Percentiles rank a stretch among this genome's conserved stretches.
phyloP scores from a whole-genome alignment of 805 yeast genomes.

The Blastobotrys attinorum region DNA sequence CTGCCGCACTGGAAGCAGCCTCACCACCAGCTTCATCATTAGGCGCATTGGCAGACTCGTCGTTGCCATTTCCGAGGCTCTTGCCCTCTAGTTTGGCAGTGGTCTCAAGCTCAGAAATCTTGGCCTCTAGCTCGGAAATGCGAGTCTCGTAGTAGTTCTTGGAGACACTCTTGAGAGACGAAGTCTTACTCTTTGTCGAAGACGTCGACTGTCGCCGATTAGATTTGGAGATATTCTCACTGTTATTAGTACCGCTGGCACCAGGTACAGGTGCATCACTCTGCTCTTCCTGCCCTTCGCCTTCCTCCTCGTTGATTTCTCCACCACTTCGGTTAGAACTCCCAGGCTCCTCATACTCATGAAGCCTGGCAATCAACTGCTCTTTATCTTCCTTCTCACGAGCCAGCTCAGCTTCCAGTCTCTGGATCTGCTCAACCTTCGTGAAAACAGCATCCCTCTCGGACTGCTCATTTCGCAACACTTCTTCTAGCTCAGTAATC shows the following conservation, averaged over 20 bases:
- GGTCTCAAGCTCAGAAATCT: constrained; percentile 13
- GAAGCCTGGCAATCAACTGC: not conserved
- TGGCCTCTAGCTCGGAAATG: constrained; percentile 8
- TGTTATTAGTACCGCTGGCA: not conserved
- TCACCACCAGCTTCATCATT: no score
- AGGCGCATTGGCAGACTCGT: not conserved
- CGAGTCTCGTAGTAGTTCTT: constrained; percentile 3
- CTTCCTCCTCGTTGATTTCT: constrained; percentile 1
- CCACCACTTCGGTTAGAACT: not conserved
- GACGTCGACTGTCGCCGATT: not conserved
- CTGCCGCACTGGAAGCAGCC: not conserved
- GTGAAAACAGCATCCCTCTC: constrained; percentile 17
- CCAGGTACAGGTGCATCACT: not conserved
- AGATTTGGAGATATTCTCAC: not conserved
- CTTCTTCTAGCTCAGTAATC: constrained; percentile 23
- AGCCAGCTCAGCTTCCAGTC: constrained; percentile 15
- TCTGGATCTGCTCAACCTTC: constrained; percentile 16
- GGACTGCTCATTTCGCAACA: constrained; percentile 17
- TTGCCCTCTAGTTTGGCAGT: not conserved
- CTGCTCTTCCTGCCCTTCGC: not conserved
- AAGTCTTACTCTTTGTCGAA: not conserved
- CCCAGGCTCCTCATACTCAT: not conserved
- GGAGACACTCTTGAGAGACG: constrained; percentile 1
- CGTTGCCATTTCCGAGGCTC: constrained; percentile 4
- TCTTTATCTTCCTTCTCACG: constrained; percentile 16